Base-by-base conservation (phyloP, 306 rosid species). In the Arachis hypogaea region DNA sequence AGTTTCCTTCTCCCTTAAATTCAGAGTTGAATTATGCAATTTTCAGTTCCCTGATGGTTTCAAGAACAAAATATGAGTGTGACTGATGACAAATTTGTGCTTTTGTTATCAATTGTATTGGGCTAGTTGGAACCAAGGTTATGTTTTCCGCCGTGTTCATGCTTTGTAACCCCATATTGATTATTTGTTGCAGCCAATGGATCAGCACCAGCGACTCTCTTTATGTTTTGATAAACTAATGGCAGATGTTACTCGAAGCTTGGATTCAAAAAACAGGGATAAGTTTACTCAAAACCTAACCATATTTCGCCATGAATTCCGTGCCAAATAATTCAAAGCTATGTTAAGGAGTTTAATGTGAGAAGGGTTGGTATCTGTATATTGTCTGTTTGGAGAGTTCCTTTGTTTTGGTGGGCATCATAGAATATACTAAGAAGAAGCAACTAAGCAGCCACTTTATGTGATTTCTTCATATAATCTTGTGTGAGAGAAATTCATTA, bases 261-360 rank as follows among this genome's bases (percentile, higher is more conserved):
- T 85, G 51, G 88, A 85, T 66, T 78, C 88, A 4, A 85, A 82
- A 59, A 85, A 82, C 77, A 81, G 88, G 84, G 88, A 85, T 72
- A 85, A 60, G 69, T 85, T 85, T 75, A 85, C 86, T 55, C 88
- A 85, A 54, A 85, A 85, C 70, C 86, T 85, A 61, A 85, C 83
- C 54, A 36, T 81, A 61, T 81, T 84, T 54, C 76, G 83, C 66
- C 82, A 74, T 30, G 84, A 85, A 30, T 85, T 85, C 57, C 86
- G 88, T 67, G 84, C 86, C 80, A 85, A 85, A 68, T 84, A 75
- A 78, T 66, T 74, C 50, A 59, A 47, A 59, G 10, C 50, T 52
- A 63, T 71, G 9, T 63, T 6, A 49, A 50, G 42, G 74, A 67
- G 62, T 55, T 38, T 36, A 72, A 66, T 63, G 52, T 62, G 74